Percentiles rank a stretch among this genome's conserved stretches.
Conservation (phyloP, 2,329 filamentous ascomycete species). For the Botrytis hyacinthi region DNA sequence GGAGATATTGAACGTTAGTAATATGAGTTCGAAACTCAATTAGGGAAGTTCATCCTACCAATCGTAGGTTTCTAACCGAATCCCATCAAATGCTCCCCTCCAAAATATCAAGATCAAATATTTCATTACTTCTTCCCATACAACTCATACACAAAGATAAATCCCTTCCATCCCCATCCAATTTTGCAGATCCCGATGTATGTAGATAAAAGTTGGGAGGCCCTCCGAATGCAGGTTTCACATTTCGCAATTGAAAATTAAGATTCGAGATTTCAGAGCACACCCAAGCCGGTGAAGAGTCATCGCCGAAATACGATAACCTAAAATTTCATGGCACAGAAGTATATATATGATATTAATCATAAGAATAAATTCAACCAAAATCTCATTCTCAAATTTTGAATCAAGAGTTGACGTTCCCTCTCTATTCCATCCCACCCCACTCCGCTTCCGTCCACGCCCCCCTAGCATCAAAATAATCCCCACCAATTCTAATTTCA, state of each 20-base stretch:
- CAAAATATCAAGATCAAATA: not conserved
- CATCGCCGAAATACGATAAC: not conserved
- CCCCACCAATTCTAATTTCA: not conserved
- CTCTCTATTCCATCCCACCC: not conserved
- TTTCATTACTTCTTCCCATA: not conserved
- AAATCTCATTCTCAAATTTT: not conserved
- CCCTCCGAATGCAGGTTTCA: not conserved
- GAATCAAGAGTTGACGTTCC: not conserved
- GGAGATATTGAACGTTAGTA: not conserved
- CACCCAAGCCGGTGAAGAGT: not conserved
- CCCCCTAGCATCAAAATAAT: not conserved
- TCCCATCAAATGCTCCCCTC: not conserved
- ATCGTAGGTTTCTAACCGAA: not conserved
- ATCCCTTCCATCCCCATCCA: not conserved
- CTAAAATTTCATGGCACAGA: not conserved
- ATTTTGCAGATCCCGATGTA: not conserved
- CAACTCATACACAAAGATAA: not conserved
- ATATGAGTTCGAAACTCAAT: not conserved
- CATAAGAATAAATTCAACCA: not conserved
- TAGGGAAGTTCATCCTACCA: not conserved
- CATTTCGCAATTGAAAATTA: not conserved
- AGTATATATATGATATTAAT: not conserved
- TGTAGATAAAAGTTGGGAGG: not conserved
- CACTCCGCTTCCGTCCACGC: not conserved
- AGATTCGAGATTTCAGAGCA: not conserved